These are phyloP conservation scores for Acanthochlamys bracteata DNA, from an alignment of 106 monocot species.

Conservation along the genomic window DNA sequence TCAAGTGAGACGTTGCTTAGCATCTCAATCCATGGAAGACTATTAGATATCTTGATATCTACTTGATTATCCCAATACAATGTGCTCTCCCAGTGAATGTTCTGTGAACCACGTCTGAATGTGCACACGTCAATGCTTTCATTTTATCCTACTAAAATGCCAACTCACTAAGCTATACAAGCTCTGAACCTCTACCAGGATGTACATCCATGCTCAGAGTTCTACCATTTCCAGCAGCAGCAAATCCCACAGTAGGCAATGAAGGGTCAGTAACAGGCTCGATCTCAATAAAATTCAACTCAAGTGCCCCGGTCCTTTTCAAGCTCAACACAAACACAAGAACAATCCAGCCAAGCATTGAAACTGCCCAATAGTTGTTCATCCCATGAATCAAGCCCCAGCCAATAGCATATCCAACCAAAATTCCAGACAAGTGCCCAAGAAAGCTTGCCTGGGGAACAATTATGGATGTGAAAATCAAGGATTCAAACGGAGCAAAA, in stretches of 20 bases:
- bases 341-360: slow-evolving; percentile 73
- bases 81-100: too few species aligned
- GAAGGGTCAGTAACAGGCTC: slow-evolving; percentile 64
- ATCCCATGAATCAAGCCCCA: slow-evolving; percentile 97
- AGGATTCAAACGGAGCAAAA: slow-evolving; percentile 89
- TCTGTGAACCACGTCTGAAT: too few species aligned
- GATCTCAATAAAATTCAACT: slow-evolving; percentile 75
- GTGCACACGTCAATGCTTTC: too few species aligned
- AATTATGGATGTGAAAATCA: slow-evolving; percentile 89
- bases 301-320: slow-evolving; percentile 61
- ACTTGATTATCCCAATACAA: too few species aligned
- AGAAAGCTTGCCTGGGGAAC: slow-evolving; percentile 96
- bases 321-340: slow-evolving; percentile 61
- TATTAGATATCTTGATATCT: too few species aligned
- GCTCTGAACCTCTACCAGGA: slow-evolving; percentile 28
- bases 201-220: slow-evolving; percentile 42
- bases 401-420: slow-evolving; percentile 84
- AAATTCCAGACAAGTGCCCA: slow-evolving; percentile 86
- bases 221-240: slow-evolving; percentile 40
- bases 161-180: slow-evolving; percentile 43
- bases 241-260: slow-evolving; percentile 56
- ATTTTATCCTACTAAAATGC: too few species aligned
- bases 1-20: too few species aligned
- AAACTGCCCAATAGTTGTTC: slow-evolving; percentile 91
- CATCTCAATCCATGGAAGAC: too few species aligned